Base-by-base conservation (phyloP, 1,139 yeast species). In the Candida dubliniensis region DNA sequence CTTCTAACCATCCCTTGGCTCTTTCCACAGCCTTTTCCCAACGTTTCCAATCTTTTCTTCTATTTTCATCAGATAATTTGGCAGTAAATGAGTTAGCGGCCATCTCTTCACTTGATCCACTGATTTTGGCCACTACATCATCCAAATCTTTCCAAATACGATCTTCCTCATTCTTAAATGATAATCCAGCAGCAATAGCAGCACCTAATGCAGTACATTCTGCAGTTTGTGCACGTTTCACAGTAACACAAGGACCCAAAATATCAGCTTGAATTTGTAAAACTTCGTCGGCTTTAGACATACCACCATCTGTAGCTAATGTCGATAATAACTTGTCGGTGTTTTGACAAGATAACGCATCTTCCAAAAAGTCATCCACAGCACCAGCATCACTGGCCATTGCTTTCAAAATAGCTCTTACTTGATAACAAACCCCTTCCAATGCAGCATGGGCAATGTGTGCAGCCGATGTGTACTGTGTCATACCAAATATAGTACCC, bases 151-250 rank as follows among this genome's bases (percentile, higher is more conserved):
- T 76, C 96, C 96, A 91, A 41, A 89, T 64, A 43, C 87, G 76
- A 47, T 86, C 81, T 32, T 76, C 71, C 40, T 70, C 80, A 48
- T 78, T 73, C 54, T 78, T 67, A 49, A 73, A 71, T 2, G 91
- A 84, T 56, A 90, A 71, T 10, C 96, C 96, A 2, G 98, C 96
- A 15, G 96, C 96, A 56, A 91, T 87, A 10, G 97, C 97, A 10
- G 96, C 96, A 25, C 98, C 98, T 51, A 91, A 76, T 1, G 98
- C 97, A 4, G 98, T 91, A 62, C 96, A 90, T 67, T 91, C 98
- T 31, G 89, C 72, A 63, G 86, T 87, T 27, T 81, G 77, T 1
- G 97, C 93, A 57, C 96, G 76, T 58, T 80, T 78, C 41, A 91
- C 95, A 30, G 83, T 80, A 32, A 90, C 89, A 63, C 96, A 89